These are phyloP conservation scores for Vitis cinerea DNA, from an alignment of 164 flowering plant genomes.

Conservation along the genomic window DNA sequence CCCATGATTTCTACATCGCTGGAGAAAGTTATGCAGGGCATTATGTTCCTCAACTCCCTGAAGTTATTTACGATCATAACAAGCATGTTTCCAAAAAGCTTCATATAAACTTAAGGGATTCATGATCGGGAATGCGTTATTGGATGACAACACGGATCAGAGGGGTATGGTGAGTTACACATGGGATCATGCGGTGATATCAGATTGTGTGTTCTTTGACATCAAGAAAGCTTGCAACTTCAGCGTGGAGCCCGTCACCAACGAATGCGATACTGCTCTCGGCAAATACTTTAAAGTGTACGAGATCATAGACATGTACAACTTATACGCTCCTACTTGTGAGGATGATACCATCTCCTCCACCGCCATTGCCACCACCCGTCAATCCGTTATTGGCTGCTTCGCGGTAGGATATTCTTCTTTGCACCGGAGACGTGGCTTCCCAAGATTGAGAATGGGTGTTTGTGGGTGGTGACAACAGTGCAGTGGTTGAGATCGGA, in stretches of 20 bases:
- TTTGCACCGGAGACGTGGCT: no score
- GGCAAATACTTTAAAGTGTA: constrained; percentile 46
- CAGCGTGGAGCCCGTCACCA: constrained; percentile 5
- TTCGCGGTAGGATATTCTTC: no score
- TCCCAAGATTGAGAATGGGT: no score
- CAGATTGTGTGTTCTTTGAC: constrained; percentile 42
- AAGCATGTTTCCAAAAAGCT: constrained; percentile 27
- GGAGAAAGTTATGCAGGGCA: constrained; percentile 95
- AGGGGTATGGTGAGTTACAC: constrained; percentile 76
- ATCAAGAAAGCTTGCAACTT: constrained; percentile 54
- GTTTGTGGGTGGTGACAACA: no score
- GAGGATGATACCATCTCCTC: constrained; percentile 7
- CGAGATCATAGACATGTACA: constrained; percentile 67
- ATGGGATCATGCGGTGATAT: constrained; percentile 80
- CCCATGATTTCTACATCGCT: constrained; percentile 71
- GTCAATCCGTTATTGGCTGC: no score
- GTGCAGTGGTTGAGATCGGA: no score
- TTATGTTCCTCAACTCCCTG: constrained; percentile 82
- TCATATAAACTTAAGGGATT: constrained; percentile 72
- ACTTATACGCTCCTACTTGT: constrained; percentile 60
- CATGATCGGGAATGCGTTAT: constrained; percentile 74
- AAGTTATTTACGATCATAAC: constrained; percentile 53
- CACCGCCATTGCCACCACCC: not conserved
- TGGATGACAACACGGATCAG: constrained; percentile 65
- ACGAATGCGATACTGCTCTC: constrained; percentile 32